Percentiles rank a stretch among this genome's conserved stretches.
These are phyloP conservation scores for Dioszegia hungarica DNA, from an alignment of 768 basidiomycete species.

Conservation along the genomic window DNA sequence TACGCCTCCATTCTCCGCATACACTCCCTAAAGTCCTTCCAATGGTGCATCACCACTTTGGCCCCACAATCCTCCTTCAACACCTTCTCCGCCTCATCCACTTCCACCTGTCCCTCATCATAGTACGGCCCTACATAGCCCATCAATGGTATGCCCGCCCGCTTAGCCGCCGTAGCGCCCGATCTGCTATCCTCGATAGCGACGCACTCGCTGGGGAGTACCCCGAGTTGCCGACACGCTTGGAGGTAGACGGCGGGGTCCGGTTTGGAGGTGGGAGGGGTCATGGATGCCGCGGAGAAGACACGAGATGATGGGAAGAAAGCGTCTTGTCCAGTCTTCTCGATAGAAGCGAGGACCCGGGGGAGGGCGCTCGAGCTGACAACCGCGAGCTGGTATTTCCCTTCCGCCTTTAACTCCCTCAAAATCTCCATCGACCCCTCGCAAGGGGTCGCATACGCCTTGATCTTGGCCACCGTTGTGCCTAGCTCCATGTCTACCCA, in stretches of 20 bases:
- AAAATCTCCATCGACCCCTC: slow-evolving; percentile 19
- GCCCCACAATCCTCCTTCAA: slow-evolving; percentile 16
- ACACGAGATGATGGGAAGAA: slow-evolving; percentile 19
- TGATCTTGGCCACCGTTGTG: slow-evolving; percentile 12
- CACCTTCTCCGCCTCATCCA: slow-evolving; percentile 8
- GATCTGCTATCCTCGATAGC: slow-evolving; percentile 31
- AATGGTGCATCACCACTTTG: slow-evolving; percentile 18
- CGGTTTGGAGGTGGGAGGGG: slow-evolving; percentile 28
- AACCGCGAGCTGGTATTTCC: slow-evolving; percentile 22
- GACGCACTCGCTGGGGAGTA: slow-evolving; percentile 16
- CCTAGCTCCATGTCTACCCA: slow-evolving; percentile 22
- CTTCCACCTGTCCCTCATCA: slow-evolving; percentile 20
- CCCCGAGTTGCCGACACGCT: slow-evolving; percentile 24
- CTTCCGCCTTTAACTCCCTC: slow-evolving; percentile 4
- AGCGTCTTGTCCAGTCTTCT: slow-evolving; percentile 17
- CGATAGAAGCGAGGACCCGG: slow-evolving; percentile 21
- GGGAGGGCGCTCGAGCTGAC: slow-evolving; percentile 22
- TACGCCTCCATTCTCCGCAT: slow-evolving; percentile 7
- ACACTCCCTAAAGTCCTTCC: slow-evolving; percentile 16
- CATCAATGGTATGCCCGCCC: slow-evolving; percentile 24
- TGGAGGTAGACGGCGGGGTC: slow-evolving; percentile 30
- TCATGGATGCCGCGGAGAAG: slow-evolving; percentile 26
- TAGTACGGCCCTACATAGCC: slow-evolving; percentile 30
- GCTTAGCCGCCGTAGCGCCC: slow-evolving; percentile 28
- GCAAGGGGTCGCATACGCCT: slow-evolving; percentile 12